Evolutionary conservation across 179 eudicot species (phyloP).

Genomic region (Pouteria campechiana): DNA sequence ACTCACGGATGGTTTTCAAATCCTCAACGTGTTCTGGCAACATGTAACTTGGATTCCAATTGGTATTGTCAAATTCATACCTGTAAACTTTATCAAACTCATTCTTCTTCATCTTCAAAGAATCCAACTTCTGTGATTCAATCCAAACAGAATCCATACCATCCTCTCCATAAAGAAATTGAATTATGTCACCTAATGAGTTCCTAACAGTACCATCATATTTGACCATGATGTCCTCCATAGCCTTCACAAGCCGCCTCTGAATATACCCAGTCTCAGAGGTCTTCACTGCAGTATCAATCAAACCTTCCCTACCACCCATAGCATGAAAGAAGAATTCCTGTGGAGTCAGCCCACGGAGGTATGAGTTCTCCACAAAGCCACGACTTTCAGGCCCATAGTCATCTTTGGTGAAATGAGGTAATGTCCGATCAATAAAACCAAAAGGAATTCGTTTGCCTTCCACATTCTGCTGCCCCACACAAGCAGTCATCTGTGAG

Average conservation of each 20-base stretch:
- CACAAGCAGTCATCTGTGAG: constrained; percentile 99
- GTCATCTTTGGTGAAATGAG: constrained; percentile 98
- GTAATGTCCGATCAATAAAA: constrained; percentile 77
- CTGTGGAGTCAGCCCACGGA: constrained; percentile 93
- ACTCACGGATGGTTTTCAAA: constrained; percentile 68
- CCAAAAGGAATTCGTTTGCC: constrained; percentile 98
- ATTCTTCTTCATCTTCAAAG: constrained; percentile 68
- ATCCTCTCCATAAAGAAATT: constrained; percentile 97
- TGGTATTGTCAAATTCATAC: constrained; percentile 71
- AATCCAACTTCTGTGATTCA: constrained; percentile 84
- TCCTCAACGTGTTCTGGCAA: constrained; percentile 78
- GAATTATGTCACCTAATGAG: constrained; percentile 94
- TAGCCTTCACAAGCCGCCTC: constrained; percentile 92
- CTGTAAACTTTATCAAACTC: constrained; percentile 48
- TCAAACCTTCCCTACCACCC: constrained; percentile 99
- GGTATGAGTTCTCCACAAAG: constrained; percentile 96
- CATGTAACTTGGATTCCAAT: constrained; percentile 95
- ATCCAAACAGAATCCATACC: constrained; percentile 99
- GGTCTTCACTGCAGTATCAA: constrained; percentile 97
- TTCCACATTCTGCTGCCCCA: constrained; percentile 99
- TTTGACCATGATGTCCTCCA: constrained; percentile 99
- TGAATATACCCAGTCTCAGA: constrained; percentile 99
- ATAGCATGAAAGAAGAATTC: constrained; percentile 99
- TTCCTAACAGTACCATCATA: constrained; percentile 98
- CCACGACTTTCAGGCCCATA: constrained; percentile 99